phyloP scores from a whole-genome alignment of 352 stramenopile genomes.

The Thraustochytrium striatum region DNA sequence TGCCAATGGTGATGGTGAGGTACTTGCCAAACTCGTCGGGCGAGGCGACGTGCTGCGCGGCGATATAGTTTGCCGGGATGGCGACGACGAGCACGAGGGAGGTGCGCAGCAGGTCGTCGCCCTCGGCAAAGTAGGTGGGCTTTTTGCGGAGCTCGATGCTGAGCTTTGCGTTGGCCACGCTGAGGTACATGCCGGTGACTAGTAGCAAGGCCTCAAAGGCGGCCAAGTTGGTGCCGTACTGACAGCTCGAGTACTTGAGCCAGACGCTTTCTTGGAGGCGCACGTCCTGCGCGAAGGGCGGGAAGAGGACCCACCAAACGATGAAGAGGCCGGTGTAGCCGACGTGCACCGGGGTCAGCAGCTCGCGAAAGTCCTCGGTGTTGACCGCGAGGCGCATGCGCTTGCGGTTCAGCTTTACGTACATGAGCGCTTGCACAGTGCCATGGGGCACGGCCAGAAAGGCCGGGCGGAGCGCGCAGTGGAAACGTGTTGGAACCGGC shows the following conservation, averaged over 20 bases:
- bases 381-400: constrained; percentile 37
- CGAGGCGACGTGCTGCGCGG: not conserved
- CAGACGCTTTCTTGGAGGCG: constrained; percentile 23
- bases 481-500: constrained; percentile 9
- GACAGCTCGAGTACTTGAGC: constrained; percentile 40
- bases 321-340: constrained; percentile 1
- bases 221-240: constrained; percentile 41
- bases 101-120: not conserved
- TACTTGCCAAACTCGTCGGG: constrained; percentile 27
- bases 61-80: not conserved
- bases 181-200: not conserved
- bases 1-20: constrained; percentile 6
- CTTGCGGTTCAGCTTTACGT: constrained; percentile 37
- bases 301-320: constrained; percentile 45
- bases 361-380: constrained; percentile 36
- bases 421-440: constrained; percentile 8
- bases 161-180: not conserved
- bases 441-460: constrained; percentile 6
- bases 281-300: not conserved
- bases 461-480: constrained; percentile 41
- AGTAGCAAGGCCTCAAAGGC: constrained; percentile 44
- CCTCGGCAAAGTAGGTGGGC: constrained; percentile 50
- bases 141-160: constrained; percentile 19
- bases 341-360: not conserved
- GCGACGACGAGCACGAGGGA: not conserved